Percentiles rank a stretch among this genome's conserved stretches.
phyloP scores from a whole-genome alignment of 805 yeast genomes.

The Kluyveromyces starmeri region DNA sequence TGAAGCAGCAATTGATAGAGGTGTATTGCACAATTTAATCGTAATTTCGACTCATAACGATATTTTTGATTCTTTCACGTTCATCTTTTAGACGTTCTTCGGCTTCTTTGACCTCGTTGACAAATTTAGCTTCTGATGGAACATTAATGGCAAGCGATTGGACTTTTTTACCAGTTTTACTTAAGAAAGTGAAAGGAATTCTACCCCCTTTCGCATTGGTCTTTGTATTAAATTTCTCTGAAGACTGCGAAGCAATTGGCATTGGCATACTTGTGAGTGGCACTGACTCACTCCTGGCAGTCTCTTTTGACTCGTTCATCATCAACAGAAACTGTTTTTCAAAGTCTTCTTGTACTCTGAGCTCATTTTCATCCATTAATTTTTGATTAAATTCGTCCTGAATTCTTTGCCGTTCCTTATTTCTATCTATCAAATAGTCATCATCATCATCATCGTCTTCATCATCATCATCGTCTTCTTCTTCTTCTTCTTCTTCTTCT shows the following conservation, averaged over 20 bases:
- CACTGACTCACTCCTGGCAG: slow-evolving; percentile 26
- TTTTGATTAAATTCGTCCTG: slow-evolving; percentile 33
- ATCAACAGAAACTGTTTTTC: slow-evolving; percentile 49
- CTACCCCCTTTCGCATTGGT: slow-evolving; percentile 7
- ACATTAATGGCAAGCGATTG: slow-evolving; percentile 38
- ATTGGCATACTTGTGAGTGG: slow-evolving; percentile 22
- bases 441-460: slow-evolving; percentile 20
- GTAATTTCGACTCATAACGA: slow-evolving; percentile 36
- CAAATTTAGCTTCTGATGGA: slow-evolving; percentile 48
- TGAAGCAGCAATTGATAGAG: not conserved
- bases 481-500: slow-evolving; percentile 14
- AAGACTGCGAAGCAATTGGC: slow-evolving; percentile 8
- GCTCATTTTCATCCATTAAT: slow-evolving; percentile 34
- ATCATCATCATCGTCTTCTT: slow-evolving; percentile 21
- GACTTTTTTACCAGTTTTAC: slow-evolving; percentile 43
- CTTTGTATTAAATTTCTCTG: not conserved
- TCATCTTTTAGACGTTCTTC: slow-evolving; percentile 43
- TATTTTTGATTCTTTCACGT: slow-evolving; percentile 46
- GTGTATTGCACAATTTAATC: slow-evolving; percentile 18
- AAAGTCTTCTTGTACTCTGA: slow-evolving; percentile 40
- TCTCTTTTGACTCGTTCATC: slow-evolving; percentile 42
- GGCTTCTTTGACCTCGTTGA: slow-evolving; percentile 41
- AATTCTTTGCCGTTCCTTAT: slow-evolving; percentile 26
- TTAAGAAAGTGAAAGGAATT: slow-evolving; percentile 45
- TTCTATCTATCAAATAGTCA: slow-evolving; percentile 24